Base-by-base conservation (phyloP, 108 stramenopile species). In the Nitzschia sp. region DNA sequence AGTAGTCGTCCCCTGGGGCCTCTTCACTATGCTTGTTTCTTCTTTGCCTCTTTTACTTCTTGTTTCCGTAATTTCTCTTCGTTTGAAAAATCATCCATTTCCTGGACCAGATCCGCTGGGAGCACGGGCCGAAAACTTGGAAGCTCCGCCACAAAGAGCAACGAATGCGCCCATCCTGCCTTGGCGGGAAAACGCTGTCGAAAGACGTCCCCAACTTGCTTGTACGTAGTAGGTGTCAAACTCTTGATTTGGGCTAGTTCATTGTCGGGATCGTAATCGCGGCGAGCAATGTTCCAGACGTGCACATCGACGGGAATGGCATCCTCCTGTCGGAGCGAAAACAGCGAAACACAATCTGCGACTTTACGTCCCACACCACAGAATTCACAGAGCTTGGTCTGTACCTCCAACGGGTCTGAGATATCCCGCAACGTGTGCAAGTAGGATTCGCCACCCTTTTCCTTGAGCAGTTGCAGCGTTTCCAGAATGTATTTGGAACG, bases 261-360 rank as follows among this genome's bases (percentile, higher is more conserved):
- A 23, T 63, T 49, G 0, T 81, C 64, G 2, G 81, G 66, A 69
- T 90, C 93, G 57, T 92, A 93, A 58, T 95, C 96, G 23, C 98
- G 82, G 8, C 91, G 69, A 9, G 96, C 97, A 68, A 99, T 99
- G 29, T 94, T 86, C 96, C 97, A 98, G 0, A 99, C 98, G 68
- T 98, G 97, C 8, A 90, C 87, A 70, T 98, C 98, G 4, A 98
- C 98, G 1, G 99, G 98, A 32, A 99, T 97, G 25, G 93, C 84
- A 23, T 87, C 87, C 18, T 76, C 59, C 59, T 95, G 89, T 51
- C 88, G 91, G 19, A 98, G 64, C 18, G 94, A 95, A 71, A 99
- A 99, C 1, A 99, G 88, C 17, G 98, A 97, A 4, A 99, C 91
- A 72, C 99, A 99, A 72, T 99, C 99, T 13, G 99, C 99, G 0